A percentile compares a stretch with the other conserved stretches of the same genome.
phyloP scores from a whole-genome alignment of 2,329 filamentous ascomycete genomes.

The Talaromyces sp. region DNA sequence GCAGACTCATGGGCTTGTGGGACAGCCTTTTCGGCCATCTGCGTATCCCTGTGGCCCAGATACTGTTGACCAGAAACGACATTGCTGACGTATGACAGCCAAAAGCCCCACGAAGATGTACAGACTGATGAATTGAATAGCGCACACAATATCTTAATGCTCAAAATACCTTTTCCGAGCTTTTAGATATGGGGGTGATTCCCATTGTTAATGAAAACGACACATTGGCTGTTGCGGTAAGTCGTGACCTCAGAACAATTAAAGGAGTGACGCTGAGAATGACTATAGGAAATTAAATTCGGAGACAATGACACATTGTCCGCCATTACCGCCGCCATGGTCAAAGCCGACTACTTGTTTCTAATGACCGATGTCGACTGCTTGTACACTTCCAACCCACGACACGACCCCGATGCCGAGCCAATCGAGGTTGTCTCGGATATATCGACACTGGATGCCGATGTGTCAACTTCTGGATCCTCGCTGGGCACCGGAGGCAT shows the following conservation, averaged over 20 bases:
- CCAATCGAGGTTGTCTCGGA: constrained; percentile 92
- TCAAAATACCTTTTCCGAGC: constrained; percentile 86
- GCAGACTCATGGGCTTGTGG: constrained; percentile 91
- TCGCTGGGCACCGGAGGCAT: constrained; percentile 91
- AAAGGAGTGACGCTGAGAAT: constrained; percentile 3
- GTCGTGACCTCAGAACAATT: not conserved
- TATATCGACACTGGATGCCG: constrained; percentile 74
- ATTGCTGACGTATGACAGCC: constrained; percentile 72
- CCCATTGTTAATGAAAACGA: constrained; percentile 99
- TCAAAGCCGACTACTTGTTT: constrained; percentile 93
- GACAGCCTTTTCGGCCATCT: constrained; percentile 86
- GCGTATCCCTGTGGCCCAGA: constrained; percentile 87
- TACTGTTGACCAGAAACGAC: constrained; percentile 89
- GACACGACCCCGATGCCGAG: constrained; percentile 76
- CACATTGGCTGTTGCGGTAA: constrained; percentile 77
- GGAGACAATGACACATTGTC: constrained; percentile 97
- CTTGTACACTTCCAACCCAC: constrained; percentile 92
- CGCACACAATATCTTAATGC: constrained; percentile 93
- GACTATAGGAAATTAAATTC: constrained; percentile 81
- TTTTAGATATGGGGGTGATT: constrained; percentile 91
- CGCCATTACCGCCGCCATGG: constrained; percentile 94
- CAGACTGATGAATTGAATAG: constrained; percentile 36
- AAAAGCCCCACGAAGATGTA: not conserved
- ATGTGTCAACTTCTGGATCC: constrained; percentile 87
- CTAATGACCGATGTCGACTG: constrained; percentile 99